Base-by-base conservation (phyloP, 164 flowering plant species). In the Magnolia sinica region DNA sequence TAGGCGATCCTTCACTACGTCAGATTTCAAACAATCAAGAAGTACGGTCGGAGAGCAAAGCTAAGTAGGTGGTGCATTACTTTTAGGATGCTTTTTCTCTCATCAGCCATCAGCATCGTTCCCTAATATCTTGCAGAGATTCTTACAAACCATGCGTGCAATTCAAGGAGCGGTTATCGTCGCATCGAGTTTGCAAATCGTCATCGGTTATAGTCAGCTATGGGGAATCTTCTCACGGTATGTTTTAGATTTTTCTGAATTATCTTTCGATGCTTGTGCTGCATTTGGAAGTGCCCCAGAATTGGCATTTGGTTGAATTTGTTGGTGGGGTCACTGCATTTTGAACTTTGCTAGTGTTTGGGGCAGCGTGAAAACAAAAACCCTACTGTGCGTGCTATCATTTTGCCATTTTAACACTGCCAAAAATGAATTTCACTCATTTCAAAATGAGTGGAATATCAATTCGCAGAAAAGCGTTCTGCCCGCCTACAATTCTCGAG, bases 21-120 rank as follows among this genome's bases (percentile, higher is more conserved):
- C 19, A 31, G 22, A 78, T 73, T 73, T 51, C 80, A 18, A 85
- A 90, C 74, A 89, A 93, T 49, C 81, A 77, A 64, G 73, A 83
- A 87, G 97, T 89, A 78, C n/a, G 76, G 24, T 37, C 52, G 14
- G 49, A 55, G 51, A 37, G 4, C 67, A 11, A 64, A 10, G 49
- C 23, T 27, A 67, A 50, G 52, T 52, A 10, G 65, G 14, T 68
- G 51, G 27, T 75, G 22, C 68, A 74, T 27, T 68, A 29, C 71
- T 68, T 37, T 68, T 13, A 5, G 31, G 23, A 24, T 45, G 29
- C 71, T 68, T 68, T n/a, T 64, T 27, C 61, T 52, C 72, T 75
- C 27, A 27, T 27, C 61, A 70, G 24, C 66, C 52, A 51, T 13
- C n/a, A 50, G 72, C 64, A 8, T 67, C 55, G n/a, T 67, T 75